These are phyloP conservation scores for Cornus suecica DNA, from an alignment of 148 eudicot genomes.

Conservation along the genomic window DNA sequence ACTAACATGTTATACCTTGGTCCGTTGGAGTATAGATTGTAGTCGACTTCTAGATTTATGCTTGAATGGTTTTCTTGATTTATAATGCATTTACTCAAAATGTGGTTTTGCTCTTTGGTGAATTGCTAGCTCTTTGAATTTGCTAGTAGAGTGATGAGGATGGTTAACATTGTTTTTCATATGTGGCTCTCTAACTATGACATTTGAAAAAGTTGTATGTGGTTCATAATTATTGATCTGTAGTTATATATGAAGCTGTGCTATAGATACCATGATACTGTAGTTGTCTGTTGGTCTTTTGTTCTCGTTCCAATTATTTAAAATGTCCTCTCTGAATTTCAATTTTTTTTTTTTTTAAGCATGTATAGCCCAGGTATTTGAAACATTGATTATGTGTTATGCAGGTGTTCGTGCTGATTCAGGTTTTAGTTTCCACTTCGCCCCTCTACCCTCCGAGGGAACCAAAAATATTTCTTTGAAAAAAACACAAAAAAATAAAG, in stretches of 20 bases:
- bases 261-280: not conserved
- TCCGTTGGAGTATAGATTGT: not conserved
- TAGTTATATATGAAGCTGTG: not conserved
- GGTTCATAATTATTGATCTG: not conserved
- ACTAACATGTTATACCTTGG: not conserved
- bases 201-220: not conserved
- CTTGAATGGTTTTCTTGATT: not conserved
- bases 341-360: not conserved
- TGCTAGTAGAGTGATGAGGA: not conserved
- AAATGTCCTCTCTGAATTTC: not conserved
- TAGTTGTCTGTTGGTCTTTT: not conserved
- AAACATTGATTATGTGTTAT: not conserved
- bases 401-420: conserved; percentile 13
- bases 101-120: not conserved
- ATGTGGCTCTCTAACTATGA: not conserved
- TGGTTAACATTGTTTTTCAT: not conserved
- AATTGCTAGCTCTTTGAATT: not conserved
- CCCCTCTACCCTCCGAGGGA: not conserved
- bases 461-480: no score
- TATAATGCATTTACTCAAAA: not conserved
- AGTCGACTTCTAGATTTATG: not conserved
- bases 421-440: conserved; percentile 2
- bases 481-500: not conserved
- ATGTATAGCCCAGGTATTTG: not conserved
- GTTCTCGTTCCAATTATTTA: not conserved